Base-by-base conservation (phyloP, 1,284 basidiomycete species). In the Pyrrhoderma lamaoense region DNA sequence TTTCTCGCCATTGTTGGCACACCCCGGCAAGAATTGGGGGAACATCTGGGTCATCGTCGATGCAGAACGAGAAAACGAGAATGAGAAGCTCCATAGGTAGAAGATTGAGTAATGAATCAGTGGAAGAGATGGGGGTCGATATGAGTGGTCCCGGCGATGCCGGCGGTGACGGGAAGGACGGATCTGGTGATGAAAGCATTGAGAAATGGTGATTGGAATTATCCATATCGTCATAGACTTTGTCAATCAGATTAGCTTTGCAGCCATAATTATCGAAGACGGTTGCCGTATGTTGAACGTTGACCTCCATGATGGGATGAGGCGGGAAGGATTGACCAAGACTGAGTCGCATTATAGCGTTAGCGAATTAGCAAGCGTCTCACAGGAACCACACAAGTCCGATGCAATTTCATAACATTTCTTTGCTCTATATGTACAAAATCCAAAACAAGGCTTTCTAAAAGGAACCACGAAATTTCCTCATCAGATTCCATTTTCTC, bases 21-120 rank as follows among this genome's bases (percentile, higher is more conserved):
- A 86, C 80, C 19, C 64, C 58, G 16, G 70, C 70, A 40, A 87
- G 60, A n/a, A 42, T 19, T 14, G 49, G 45, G 9, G 56, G 75
- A 0, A 71, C 66, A 27, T 77, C 64, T 5, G 74, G 62, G 19
- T 73, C 68, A 44, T 67, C 67, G 7, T 62, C 60, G 3, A 69
- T 68, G 58, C 72, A 76, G 34, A 67, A 66, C 2, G 66, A 62
- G 65, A 85, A 85, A 47, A 84, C 76, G 51, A 81, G 73, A 58
- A 79, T 72, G 47, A 87, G 71, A 8, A 87, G 64, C 57, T 87
- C 84, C 9, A 76, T 66, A 0, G 85, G 85, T 48, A 85, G 62
- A 45, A 56, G 37, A 49, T 58, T 44, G 58, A 70, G 31, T 5
- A 22, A 22, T 7, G 38, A 40, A 7, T 44, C 7, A 31, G 27